Evolutionary conservation across 1,284 basidiomycete species (phyloP), one percentile per base, ranked within the genome.

Genomic region (Cutaneotrichosporon spelunceum): DNA sequence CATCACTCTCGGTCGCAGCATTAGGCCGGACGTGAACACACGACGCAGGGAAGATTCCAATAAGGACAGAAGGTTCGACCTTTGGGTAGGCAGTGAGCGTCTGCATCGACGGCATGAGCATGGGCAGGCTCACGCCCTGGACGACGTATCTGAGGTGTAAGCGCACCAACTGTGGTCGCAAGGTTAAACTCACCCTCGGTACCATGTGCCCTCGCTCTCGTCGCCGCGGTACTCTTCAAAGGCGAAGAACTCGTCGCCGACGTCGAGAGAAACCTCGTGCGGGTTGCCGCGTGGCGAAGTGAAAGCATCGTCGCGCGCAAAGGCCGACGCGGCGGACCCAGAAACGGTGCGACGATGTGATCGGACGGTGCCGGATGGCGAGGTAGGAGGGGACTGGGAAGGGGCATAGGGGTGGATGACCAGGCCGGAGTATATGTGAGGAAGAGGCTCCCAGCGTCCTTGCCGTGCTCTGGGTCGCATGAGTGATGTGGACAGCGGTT

Each of bases 241-340:
- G 26, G 93, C 92, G 80, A 97, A 97, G 42, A 98, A 88, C 76
- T 97, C 94, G 76, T 97, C 94, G 56, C 95, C 95, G 24, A 97
- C 74, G 63, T 83, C 82, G 53, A 82, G 72, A 3, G 75, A 67
- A 45, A 79, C 75, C 70, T 81, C 76, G 55, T 77, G 73, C 1
- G 68, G 66, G 57, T 78, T 78, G 4, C 59, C 59, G 59, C 70
- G 71, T 2, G 64, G 58, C 2, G 57, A 7, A 1, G 63, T 54
- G n/a, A 62, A 64, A 24, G 36, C 19, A 30, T 66, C 69, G 30
- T 63, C 36, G 16, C 52, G 52, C 9, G 34, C 50, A 39, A 14
- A 16, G 13, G 57, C 26, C 11, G 65, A 58, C 5, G 68, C 39
- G 0, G 71, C 70, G 14, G 67, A 67, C 70, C 71, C 71, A 1